phyloP scores from a whole-genome alignment of 75 land plant genomes.

The Pinus tabuliformis region DNA sequence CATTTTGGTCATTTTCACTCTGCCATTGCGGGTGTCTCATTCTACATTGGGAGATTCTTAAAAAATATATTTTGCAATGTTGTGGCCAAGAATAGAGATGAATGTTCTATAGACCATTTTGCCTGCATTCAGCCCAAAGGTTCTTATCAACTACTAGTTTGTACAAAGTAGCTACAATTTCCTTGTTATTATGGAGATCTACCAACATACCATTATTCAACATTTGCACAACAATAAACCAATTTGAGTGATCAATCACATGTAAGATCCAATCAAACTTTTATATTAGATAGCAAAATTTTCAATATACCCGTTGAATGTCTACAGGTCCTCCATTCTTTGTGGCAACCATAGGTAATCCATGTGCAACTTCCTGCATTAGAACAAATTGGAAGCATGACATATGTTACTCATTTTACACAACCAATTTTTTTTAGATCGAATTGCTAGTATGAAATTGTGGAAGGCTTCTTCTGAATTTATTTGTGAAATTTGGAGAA shows the following conservation, averaged over 20 bases:
- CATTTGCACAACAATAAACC: conserved; percentile 29
- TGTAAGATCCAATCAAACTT: background rate
- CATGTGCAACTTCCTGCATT: conserved; percentile 89
- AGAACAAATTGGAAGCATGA: background rate
- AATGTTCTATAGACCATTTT: conserved; percentile 66
- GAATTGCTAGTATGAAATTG: background rate
- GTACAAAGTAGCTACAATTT: conserved; percentile 55
- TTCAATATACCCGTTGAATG: conserved; percentile 61
- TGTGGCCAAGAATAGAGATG: conserved; percentile 78
- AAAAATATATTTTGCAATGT: conserved; percentile 69
- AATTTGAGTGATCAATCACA: background rate
- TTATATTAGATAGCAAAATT: background rate
- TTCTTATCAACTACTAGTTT: conserved; percentile 69
- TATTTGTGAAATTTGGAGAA: too few species aligned
- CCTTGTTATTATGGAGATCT: conserved; percentile 72
- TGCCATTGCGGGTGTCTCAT: conserved; percentile 47
- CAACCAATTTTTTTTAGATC: background rate
- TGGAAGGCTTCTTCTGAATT: too few species aligned
- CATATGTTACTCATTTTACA: background rate
- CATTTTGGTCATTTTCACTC: conserved; percentile 17
- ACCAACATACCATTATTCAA: conserved; percentile 71
- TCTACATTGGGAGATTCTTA: conserved; percentile 42
- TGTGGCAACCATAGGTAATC: conserved; percentile 95
- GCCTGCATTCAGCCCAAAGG: conserved; percentile 59
- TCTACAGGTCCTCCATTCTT: conserved; percentile 98